Conservation (phyloP, 257 asterid genomes). For the Knoxia roxburghii region DNA sequence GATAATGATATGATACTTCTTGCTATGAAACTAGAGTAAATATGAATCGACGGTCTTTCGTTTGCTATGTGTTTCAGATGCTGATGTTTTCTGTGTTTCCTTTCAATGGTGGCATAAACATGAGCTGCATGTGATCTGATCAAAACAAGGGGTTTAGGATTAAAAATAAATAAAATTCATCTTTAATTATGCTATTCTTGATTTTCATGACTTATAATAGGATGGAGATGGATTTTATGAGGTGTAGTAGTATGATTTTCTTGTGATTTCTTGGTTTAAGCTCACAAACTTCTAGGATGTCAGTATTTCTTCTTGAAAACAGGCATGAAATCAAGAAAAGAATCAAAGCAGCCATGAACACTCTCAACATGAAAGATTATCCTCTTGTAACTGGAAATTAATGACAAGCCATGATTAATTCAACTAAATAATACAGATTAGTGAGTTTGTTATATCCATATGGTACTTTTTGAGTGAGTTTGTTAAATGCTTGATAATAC, state of each 20-base stretch:
- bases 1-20: not conserved
- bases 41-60: not conserved
- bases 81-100: not conserved
- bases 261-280: not conserved
- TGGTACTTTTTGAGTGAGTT: no score
- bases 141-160: no score
- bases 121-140: not conserved
- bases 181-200: no score
- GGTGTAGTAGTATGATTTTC: no score
- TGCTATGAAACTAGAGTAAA: not conserved
- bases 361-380: not conserved
- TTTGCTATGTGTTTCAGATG: not conserved
- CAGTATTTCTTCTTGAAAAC: not conserved
- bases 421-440: no score
- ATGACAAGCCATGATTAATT: no score
- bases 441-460: no score
- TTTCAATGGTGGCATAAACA: not conserved
- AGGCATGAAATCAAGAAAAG: conserved; percentile 7
- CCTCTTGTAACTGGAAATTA: not conserved
- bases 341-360: not conserved
- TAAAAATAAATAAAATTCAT: no score
- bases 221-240: not conserved
- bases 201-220: not conserved
- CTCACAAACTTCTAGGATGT: conserved; percentile 11
- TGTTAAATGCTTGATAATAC: no score